Evolutionary conservation across 1,284 basidiomycete species (phyloP).

Genomic region (Flammula alnicola): DNA sequence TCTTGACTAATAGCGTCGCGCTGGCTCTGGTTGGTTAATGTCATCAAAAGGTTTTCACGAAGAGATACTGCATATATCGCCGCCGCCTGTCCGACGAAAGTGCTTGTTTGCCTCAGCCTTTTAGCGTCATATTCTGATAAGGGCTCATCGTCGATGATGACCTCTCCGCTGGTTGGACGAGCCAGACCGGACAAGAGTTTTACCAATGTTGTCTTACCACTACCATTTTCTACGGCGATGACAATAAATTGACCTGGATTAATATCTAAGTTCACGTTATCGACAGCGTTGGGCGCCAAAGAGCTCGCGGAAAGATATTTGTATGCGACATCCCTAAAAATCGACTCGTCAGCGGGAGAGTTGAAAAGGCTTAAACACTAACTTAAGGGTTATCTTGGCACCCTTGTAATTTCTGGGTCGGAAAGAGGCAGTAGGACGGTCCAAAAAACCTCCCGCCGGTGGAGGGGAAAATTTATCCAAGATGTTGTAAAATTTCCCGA

Average conservation of each 20-base stretch:
- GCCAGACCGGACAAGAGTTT: conserved; percentile 48
- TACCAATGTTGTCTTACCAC: conserved; percentile 53
- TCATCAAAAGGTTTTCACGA: conserved; percentile 45
- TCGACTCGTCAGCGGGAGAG: not conserved
- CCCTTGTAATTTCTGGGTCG: conserved; percentile 23
- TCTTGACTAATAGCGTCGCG: conserved; percentile 12
- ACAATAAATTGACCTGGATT: conserved; percentile 49
- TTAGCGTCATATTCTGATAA: conserved; percentile 27
- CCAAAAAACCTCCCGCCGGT: too few species aligned
- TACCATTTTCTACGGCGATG: conserved; percentile 52
- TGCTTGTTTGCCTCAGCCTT: conserved; percentile 37
- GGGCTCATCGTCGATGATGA: conserved; percentile 42
- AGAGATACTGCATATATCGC: conserved; percentile 46
- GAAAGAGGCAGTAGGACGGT: not conserved
- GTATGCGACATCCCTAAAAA: conserved; percentile 43
- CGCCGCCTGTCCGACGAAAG: conserved; percentile 44
- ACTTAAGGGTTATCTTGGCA: conserved; percentile 44
- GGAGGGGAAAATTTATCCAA: conserved; percentile 21
- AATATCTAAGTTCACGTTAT: conserved; percentile 44
- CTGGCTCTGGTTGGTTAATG: conserved; percentile 20
- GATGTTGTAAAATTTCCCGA: conserved; percentile 27
- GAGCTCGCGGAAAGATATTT: too few species aligned
- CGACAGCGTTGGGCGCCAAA: too few species aligned
- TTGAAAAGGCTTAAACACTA: conserved; percentile 12
- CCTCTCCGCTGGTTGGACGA: conserved; percentile 42